These are phyloP conservation scores for Prunus dulcis DNA, from an alignment of 306 rosid species.

Conservation along the genomic window DNA sequence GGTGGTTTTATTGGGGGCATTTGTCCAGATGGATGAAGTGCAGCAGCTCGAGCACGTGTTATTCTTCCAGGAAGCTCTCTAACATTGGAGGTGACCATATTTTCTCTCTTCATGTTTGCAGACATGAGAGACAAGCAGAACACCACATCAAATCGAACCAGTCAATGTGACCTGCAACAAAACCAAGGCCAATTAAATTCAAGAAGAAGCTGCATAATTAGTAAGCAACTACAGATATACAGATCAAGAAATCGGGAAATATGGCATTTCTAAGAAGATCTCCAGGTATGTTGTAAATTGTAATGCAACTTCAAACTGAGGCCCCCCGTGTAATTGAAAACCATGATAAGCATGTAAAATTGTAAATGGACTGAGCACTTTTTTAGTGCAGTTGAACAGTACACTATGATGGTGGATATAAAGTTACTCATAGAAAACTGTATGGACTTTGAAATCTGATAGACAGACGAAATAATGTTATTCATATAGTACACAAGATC, in stretches of 20 bases:
- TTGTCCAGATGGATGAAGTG: slow-evolving; percentile 45
- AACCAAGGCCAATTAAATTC: slow-evolving; percentile 10
- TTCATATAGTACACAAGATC: background rate
- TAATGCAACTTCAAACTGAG: slow-evolving; percentile 1
- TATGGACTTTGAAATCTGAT: background rate
- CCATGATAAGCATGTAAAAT: background rate
- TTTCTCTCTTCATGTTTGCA: slow-evolving; percentile 71
- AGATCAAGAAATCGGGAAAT: background rate
- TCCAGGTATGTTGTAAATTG: background rate
- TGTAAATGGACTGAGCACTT: background rate
- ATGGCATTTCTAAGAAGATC: background rate
- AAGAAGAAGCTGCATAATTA: background rate
- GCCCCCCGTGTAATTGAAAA: background rate
- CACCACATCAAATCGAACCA: slow-evolving; percentile 20
- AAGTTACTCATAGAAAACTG: background rate
- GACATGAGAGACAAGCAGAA: slow-evolving; percentile 34
- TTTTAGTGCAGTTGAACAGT: background rate
- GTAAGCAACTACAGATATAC: background rate
- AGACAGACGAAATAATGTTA: background rate
- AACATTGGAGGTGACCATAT: slow-evolving; percentile 23
- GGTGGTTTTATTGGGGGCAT: slow-evolving; percentile 44
- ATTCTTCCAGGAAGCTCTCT: slow-evolving; percentile 52
- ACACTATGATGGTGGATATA: background rate
- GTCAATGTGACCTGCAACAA: slow-evolving; percentile 41
- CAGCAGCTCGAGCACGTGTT: slow-evolving; percentile 77